Evolutionary conservation across 805 yeast genomes (phyloP).

Genomic region (Saccharomycopsis oosterbeekiorum): DNA sequence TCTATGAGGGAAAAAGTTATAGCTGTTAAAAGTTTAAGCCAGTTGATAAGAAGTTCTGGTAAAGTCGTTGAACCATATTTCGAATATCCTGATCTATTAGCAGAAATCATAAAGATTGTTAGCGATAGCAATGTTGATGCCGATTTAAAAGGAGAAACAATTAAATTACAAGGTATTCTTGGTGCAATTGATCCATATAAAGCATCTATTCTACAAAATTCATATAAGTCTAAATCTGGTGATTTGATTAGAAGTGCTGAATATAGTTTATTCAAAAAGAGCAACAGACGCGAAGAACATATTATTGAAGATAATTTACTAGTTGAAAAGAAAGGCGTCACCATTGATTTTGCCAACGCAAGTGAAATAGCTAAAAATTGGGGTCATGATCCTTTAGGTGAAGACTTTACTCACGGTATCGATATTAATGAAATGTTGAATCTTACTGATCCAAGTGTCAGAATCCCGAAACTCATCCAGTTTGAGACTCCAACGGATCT

Average conservation of each 20-base stretch:
- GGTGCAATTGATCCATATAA: constrained; percentile 98
- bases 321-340: not conserved
- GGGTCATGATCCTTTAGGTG: constrained; percentile 16
- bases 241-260: not conserved
- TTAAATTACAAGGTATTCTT: constrained; percentile 77
- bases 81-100: constrained; percentile 83
- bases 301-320: not conserved
- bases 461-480: constrained; percentile 28
- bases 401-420: constrained; percentile 12
- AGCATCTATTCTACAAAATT: constrained; percentile 80
- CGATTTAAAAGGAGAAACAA: constrained; percentile 75
- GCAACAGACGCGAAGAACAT: constrained; percentile 22
- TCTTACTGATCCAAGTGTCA: constrained; percentile 35
- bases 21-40: constrained; percentile 80
- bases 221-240: constrained; percentile 6
- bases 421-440: constrained; percentile 20
- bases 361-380: constrained; percentile 15
- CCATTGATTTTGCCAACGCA: not conserved
- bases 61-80: constrained; percentile 89
- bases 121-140: constrained; percentile 48
- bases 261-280: not conserved
- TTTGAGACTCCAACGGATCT: constrained; percentile 88
- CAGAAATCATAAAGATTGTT: constrained; percentile 69
- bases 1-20: constrained; percentile 84
- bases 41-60: constrained; percentile 81